Base-by-base conservation (phyloP, 2,329 filamentous ascomycete species). In the Trichophyton equinum region DNA sequence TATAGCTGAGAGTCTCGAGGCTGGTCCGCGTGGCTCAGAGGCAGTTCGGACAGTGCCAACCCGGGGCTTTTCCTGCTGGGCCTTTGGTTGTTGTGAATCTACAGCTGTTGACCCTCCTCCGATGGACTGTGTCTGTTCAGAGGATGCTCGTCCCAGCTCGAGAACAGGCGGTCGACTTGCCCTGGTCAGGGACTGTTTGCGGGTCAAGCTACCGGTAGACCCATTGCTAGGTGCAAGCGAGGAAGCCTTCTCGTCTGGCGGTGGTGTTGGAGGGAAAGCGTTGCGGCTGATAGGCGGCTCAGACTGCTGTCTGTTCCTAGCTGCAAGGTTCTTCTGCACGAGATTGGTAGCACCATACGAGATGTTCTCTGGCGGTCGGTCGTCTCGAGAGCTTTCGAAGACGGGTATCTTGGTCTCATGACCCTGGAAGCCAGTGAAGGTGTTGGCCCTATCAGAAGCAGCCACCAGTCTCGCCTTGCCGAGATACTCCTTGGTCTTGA, bases 401-500 rank as follows among this genome's bases (percentile, higher is more conserved):
- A 25, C 51, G 7, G 66, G 68, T 61, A 71, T 66, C 72, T 85
- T 89, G 77, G 89, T 90, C 72, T 91, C 90, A 1, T 85, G 84
- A 51, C 87, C 89, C 64, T 87, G 80, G 72, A 91, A 92, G 51
- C 89, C 89, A 51, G 87, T 92, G 68, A 89, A 94, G 27, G 85
- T 87, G 73, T 91, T 92, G 65, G 82, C 77, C 60, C 86, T 82
- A 69, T 95, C 90, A 1, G 89, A 89, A 27, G 91, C 88, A 25
- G 94, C 94, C 7, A 99, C 89, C 38, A 99, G 79, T 63, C 90
- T 84, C n/a, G 94, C 91, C 75, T 96, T 96, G 63, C 94, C 94
- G 2, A 99, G 84, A 69, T 99, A 99, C 71, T 99, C 91, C 73
- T 97, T 97, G 22, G 91, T 89, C 79, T 96, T 96, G 69, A 99